Evolutionary conservation across 2,329 filamentous ascomycete species (phyloP), one percentile per base, ranked within the genome.

Genomic region (Alternaria sp.): DNA sequence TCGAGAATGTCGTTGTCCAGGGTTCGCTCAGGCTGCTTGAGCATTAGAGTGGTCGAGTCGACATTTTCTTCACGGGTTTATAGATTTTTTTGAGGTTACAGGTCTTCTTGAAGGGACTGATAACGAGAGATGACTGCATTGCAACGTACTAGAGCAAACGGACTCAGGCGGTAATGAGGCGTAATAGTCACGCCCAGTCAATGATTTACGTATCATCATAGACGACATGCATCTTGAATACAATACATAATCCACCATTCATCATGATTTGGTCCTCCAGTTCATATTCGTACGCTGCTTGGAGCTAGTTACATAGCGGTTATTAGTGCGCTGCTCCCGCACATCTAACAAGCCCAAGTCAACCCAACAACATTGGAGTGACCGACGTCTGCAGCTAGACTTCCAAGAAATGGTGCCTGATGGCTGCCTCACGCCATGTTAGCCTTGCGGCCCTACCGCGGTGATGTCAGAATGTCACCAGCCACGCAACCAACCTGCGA

Each of bases 1-100:
- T 99, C 59, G 95, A 99, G 86, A 99, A 99, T 82, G 95, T 98
- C 13, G 95, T 99, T 51, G 95, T 99, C 57, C 95, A 99, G 86
- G 95, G 95, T 75, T 97, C 93, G 80, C 86, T 99, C 86, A 84
- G 88, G 74, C 82, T 89, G 75, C 80, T 89, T 66, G 87, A 89
- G 82, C 87, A 89, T 78, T 89, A 86, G 72, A 66, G 56, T 34
- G 28, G 31, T 51, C 56, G 52, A 28, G 56, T 29, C 11, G 9
- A 41, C 31, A 55, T 61, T 57, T 59, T 60, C 58, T 57, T 64
- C 61, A 56, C 51, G 50, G 41, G 63, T 65, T 59, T 45, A 56
- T 49, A 65, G 66, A 66, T 67, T 67, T 71, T 71, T 68, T 69
- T 61, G 65, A 68, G 57, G 57, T 64, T 61, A 69, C 51, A 58